phyloP scores from a whole-genome alignment of 345 rosid species.

The Corymbia maculata region DNA sequence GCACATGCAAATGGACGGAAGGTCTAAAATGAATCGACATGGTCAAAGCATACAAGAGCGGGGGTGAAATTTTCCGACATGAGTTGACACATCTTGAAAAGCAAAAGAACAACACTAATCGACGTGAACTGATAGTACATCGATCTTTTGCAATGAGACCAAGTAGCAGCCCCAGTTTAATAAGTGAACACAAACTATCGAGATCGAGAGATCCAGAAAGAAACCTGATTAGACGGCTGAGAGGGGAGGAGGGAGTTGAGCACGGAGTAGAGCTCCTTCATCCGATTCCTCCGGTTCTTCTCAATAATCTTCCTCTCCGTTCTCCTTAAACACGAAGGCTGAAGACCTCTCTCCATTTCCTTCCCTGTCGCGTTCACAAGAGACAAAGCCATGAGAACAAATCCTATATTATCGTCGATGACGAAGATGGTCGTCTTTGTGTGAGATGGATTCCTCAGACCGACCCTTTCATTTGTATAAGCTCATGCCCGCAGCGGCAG shows the following conservation, averaged over 20 bases:
- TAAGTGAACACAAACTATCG: neutral
- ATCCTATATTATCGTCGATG: neutral
- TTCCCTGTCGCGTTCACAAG: neutral
- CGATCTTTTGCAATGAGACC: neutral
- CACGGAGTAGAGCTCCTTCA: slow-evolving; percentile 32
- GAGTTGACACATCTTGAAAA: neutral
- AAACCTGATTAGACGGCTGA: slow-evolving; percentile 12
- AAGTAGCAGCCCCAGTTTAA: neutral
- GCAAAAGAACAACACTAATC: neutral
- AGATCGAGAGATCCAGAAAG: neutral
- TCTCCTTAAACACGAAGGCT: neutral
- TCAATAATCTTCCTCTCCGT: slow-evolving; percentile 42
- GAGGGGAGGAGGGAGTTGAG: slow-evolving; percentile 43
- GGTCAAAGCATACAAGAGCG: neutral
- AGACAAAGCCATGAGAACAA: neutral
- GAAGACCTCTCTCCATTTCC: neutral
- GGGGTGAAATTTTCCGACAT: neutral
- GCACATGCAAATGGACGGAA: neutral
- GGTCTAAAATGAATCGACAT: neutral
- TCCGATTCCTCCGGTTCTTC: slow-evolving; percentile 44
- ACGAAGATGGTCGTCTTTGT: neutral
- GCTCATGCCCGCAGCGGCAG: neutral
- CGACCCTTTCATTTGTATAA: neutral
- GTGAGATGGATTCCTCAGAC: neutral
- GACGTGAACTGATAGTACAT: neutral